These are phyloP conservation scores for Poteriospumella lacustris DNA, from an alignment of 108 stramenopile genomes.

Conservation along the genomic window DNA sequence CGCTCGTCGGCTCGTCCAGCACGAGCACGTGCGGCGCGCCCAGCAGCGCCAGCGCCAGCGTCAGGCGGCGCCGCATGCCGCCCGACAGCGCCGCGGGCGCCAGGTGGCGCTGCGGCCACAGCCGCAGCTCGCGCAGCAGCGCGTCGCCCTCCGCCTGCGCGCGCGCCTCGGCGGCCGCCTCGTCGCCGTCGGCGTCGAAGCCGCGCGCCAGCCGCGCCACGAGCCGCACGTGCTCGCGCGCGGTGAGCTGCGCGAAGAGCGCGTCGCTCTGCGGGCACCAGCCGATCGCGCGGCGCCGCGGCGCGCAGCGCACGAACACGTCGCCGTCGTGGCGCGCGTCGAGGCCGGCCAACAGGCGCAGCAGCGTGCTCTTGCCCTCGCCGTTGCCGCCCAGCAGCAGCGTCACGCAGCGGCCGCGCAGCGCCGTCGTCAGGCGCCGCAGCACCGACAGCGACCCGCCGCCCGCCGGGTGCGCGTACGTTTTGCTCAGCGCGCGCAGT, in stretches of 20 bases:
- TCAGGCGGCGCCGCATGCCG: not conserved
- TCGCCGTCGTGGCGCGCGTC: not conserved
- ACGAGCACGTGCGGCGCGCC: slow-evolving; percentile 1
- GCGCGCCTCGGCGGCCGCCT: not conserved
- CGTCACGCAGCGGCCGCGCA: not conserved
- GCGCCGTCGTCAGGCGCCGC: not conserved
- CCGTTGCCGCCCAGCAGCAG: slow-evolving; percentile 16
- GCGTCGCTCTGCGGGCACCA: slow-evolving; percentile 24
- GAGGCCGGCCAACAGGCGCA: slow-evolving; percentile 12
- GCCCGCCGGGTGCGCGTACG: too few relatives aligned
- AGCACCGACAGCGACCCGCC: not conserved
- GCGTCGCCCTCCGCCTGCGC: not conserved
- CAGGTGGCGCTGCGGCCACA: not conserved
- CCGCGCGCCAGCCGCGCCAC: too few relatives aligned
- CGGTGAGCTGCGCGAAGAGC: not conserved
- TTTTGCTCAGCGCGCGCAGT: not conserved
- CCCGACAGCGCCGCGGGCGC: not conserved
- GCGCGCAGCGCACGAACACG: not conserved
- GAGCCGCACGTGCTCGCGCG: not conserved
- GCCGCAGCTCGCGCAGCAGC: not conserved
- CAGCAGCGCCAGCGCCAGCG: slow-evolving; percentile 1
- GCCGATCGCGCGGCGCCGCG: not conserved
- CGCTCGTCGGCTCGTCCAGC: slow-evolving; percentile 22
- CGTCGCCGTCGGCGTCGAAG: not conserved
- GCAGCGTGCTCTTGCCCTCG: slow-evolving; percentile 18